Conservation (phyloP, 805 yeast species). For the Starmera caribaea region DNA sequence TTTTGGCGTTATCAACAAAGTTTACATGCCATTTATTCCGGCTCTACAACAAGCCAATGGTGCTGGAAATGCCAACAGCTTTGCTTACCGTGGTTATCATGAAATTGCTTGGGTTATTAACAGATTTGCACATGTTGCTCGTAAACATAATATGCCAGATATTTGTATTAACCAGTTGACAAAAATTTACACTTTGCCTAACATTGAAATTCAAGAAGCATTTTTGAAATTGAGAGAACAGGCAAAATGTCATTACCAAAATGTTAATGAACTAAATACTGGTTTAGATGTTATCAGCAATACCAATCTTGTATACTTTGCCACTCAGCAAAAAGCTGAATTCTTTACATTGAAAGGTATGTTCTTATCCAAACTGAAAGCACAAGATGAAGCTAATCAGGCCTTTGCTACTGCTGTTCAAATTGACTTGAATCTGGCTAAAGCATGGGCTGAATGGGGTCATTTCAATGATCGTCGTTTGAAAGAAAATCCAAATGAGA, state of each 20-base stretch:
- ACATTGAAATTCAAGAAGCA: slow-evolving; percentile 97
- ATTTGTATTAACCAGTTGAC: slow-evolving; percentile 91
- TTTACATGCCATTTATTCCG: slow-evolving; percentile 87
- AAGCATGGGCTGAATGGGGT: slow-evolving; percentile 99
- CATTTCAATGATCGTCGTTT: slow-evolving; percentile 82
- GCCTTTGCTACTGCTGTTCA: slow-evolving; percentile 98
- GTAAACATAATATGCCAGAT: slow-evolving; percentile 94
- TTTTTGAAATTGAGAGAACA: slow-evolving; percentile 92
- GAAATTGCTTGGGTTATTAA: slow-evolving; percentile 99
- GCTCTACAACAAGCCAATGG: slow-evolving; percentile 65
- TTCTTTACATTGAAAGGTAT: slow-evolving; percentile 96
- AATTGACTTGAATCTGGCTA: slow-evolving; percentile 85
- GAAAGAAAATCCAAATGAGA: slow-evolving; percentile 73
- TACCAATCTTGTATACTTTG: slow-evolving; percentile 92
- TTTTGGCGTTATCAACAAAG: slow-evolving; percentile 89
- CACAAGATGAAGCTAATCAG: slow-evolving; percentile 91
- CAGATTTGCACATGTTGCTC: slow-evolving; percentile 95
- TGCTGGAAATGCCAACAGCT: slow-evolving; percentile 69
- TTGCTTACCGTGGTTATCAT: slow-evolving; percentile 95
- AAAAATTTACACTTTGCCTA: slow-evolving; percentile 90
- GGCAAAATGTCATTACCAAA: slow-evolving; percentile 95
- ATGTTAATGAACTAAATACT: slow-evolving; percentile 80
- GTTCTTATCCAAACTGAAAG: slow-evolving; percentile 87
- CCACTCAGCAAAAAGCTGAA: slow-evolving; percentile 96
- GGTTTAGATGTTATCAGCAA: slow-evolving; percentile 96